These are phyloP conservation scores for Calonectria hongkongensis DNA, from an alignment of 2,329 filamentous ascomycete genomes.

Conservation along the genomic window DNA sequence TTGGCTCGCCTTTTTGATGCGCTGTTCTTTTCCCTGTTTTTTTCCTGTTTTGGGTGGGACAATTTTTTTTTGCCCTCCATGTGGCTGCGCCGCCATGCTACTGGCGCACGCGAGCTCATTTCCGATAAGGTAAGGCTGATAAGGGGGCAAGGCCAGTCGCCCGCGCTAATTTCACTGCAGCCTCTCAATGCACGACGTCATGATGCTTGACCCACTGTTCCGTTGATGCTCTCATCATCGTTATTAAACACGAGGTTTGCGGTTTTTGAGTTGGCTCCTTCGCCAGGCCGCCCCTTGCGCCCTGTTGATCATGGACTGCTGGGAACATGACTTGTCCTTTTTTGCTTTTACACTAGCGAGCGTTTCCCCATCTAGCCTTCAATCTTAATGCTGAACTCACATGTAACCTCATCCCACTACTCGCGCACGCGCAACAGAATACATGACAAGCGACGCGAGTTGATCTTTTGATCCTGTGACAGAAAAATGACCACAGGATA, in stretches of 20 bases:
- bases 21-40: slow-evolving; percentile 24
- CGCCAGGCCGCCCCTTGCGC: background rate
- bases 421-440: background rate
- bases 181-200: slow-evolving; percentile 26
- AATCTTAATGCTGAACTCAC: slow-evolving; percentile 6
- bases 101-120: slow-evolving; percentile 20
- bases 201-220: slow-evolving; percentile 16
- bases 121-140: slow-evolving; percentile 33
- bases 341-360: slow-evolving; percentile 2
- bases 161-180: slow-evolving; percentile 15
- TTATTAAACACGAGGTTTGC: slow-evolving; percentile 16
- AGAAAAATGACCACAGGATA: background rate
- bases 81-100: background rate
- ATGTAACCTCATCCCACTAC: background rate
- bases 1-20: slow-evolving; percentile 5
- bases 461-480: background rate
- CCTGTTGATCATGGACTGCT: slow-evolving; percentile 19
- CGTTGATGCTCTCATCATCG: slow-evolving; percentile 12
- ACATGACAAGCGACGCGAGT: background rate
- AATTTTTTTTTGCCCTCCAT: slow-evolving; percentile 8
- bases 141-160: slow-evolving; percentile 5
- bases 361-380: background rate
- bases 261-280: background rate
- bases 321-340: slow-evolving; percentile 7
- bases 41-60: slow-evolving; percentile 10